Conservation (phyloP, 805 yeast species). For the Pichia manshurica region DNA sequence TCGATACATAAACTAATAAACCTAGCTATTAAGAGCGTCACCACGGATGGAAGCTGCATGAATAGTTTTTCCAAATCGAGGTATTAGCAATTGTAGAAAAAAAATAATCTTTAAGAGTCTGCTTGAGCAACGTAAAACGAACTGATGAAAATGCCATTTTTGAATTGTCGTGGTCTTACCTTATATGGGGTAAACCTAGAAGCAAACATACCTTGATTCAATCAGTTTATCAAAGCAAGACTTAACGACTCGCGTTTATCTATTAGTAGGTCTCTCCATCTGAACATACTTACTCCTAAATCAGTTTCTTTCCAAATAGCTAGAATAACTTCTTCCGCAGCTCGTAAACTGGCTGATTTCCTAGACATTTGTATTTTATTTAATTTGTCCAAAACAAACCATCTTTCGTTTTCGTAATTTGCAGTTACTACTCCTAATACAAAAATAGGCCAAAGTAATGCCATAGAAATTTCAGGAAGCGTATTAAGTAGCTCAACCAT, state of each 20-base stretch:
- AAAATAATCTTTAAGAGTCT: too few species aligned
- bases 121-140: too few species aligned
- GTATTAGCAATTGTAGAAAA: too few species aligned
- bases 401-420: slow-evolving; percentile 33
- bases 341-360: slow-evolving; percentile 33
- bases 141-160: too few species aligned
- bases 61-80: too few species aligned
- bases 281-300: slow-evolving; percentile 21
- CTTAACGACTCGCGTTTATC: slow-evolving; percentile 35
- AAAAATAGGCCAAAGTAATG: slow-evolving; percentile 38
- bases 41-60: too few species aligned
- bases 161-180: too few species aligned
- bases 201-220: too few species aligned
- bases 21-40: too few species aligned
- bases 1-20: neutral
- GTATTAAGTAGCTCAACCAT: slow-evolving; percentile 23
- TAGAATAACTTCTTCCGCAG: slow-evolving; percentile 32
- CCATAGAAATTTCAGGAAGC: slow-evolving; percentile 31
- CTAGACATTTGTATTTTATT: slow-evolving; percentile 31
- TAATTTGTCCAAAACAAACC: slow-evolving; percentile 34
- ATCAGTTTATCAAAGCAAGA: slow-evolving; percentile 23
- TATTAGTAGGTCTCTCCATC: slow-evolving; percentile 36
- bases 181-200: too few species aligned
- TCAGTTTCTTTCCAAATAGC: slow-evolving; percentile 39
- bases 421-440: slow-evolving; percentile 33